A percentile compares a stretch with the other conserved stretches of the same genome.
Evolutionary conservation across 352 stramenopile species (phyloP).

Genomic region (Lagenidium sp.): DNA sequence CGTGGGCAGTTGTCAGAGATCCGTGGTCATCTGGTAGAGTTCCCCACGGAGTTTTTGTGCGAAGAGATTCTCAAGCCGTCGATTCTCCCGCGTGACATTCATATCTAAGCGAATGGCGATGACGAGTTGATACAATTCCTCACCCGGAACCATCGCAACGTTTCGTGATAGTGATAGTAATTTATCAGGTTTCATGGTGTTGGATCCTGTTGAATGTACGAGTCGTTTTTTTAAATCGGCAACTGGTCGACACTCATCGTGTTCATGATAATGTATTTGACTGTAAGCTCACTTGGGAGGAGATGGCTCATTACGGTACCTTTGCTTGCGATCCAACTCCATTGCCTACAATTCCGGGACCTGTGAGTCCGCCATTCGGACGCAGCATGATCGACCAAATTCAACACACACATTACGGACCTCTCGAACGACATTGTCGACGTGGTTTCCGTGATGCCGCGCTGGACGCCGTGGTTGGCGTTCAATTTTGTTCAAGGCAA

Average conservation of each 20-base stretch:
- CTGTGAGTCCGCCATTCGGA: too few relatives aligned
- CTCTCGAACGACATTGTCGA: slow-evolving; percentile 64
- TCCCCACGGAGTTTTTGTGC: slow-evolving; percentile 75
- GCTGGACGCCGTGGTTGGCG: slow-evolving; percentile 42
- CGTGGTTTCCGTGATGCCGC: slow-evolving; percentile 32
- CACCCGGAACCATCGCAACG: too few relatives aligned
- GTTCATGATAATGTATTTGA: too few relatives aligned
- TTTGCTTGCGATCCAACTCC: slow-evolving; percentile 57
- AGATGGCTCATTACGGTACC: slow-evolving; percentile 20
- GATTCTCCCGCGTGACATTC: slow-evolving; percentile 72
- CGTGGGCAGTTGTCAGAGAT: slow-evolving; percentile 74
- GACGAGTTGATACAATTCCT: too few relatives aligned
- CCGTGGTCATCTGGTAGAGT: slow-evolving; percentile 77
- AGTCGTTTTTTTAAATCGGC: too few relatives aligned
- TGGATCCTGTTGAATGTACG: too few relatives aligned
- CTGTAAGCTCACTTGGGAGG: slow-evolving; percentile 13
- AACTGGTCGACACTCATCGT: too few relatives aligned
- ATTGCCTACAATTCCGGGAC: too few relatives aligned
- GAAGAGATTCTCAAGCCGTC: slow-evolving; percentile 81
- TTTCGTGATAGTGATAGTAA: too few relatives aligned
- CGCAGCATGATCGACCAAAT: too few relatives aligned
- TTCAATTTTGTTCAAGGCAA: slow-evolving; percentile 65
- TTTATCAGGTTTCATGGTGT: too few relatives aligned
- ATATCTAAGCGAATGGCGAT: slow-evolving; percentile 49
- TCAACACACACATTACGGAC: slow-evolving; percentile 17